phyloP scores from a whole-genome alignment of 1,284 basidiomycete genomes.

The Rhodotorula sp. region DNA sequence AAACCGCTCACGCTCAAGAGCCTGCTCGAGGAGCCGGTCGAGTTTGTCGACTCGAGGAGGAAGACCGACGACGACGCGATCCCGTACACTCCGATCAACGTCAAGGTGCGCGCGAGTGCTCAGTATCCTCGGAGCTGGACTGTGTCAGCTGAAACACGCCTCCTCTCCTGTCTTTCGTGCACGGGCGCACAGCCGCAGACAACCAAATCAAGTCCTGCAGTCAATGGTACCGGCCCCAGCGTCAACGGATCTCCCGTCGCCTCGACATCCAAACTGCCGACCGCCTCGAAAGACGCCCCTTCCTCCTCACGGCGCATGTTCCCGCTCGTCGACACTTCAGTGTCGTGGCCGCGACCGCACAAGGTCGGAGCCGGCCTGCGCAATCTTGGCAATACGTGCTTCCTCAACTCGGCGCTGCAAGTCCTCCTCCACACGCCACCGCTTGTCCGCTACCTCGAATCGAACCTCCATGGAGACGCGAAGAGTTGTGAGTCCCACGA shows the following conservation, averaged over 20 bases:
- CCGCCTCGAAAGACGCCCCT: not conserved
- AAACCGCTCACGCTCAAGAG: slow-evolving; percentile 28
- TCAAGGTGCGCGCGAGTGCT: slow-evolving; percentile 1
- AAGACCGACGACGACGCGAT: slow-evolving; percentile 23
- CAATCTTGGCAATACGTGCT: slow-evolving; percentile 97
- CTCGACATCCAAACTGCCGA: slow-evolving; percentile 9
- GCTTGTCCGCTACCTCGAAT: slow-evolving; percentile 63
- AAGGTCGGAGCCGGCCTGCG: slow-evolving; percentile 65
- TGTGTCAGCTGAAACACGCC: no score
- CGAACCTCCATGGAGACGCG: slow-evolving; percentile 53
- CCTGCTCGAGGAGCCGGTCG: slow-evolving; percentile 33
- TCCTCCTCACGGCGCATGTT: slow-evolving; percentile 10
- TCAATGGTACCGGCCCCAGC: not conserved
- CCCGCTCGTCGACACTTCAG: slow-evolving; percentile 40
- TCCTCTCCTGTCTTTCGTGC: not conserved
- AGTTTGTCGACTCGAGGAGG: slow-evolving; percentile 22
- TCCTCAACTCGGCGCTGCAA: slow-evolving; percentile 92
- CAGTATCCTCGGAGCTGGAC: no score
- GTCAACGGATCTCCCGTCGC: slow-evolving; percentile 10
- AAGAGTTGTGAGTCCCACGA: slow-evolving; percentile 52
- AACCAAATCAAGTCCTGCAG: no score
- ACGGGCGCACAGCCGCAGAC: not conserved
- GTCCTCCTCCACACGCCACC: slow-evolving; percentile 92
- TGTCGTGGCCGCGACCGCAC: slow-evolving; percentile 37
- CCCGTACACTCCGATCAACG: slow-evolving; percentile 34